phyloP scores from a whole-genome alignment of 768 basidiomycete species.

The Suillus weaverae region DNA sequence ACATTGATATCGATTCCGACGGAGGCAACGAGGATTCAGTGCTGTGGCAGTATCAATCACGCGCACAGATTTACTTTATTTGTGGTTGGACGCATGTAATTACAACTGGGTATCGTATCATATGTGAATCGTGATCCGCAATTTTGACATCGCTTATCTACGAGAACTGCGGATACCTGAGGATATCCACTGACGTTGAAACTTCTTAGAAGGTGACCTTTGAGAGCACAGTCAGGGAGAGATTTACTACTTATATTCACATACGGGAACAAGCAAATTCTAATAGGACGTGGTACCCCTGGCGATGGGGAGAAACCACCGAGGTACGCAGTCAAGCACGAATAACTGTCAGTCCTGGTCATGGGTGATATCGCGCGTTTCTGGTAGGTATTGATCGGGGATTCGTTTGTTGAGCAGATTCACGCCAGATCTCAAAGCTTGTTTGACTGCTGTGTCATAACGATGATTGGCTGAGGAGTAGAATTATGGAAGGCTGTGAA shows the following conservation, averaged over 20 bases:
- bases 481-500: not conserved
- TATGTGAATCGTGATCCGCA: not conserved
- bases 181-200: not conserved
- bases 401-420: not conserved
- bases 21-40: not conserved
- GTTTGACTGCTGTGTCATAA: slow-evolving; percentile 63
- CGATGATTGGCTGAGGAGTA: slow-evolving; percentile 49
- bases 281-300: not conserved
- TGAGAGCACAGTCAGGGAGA: not conserved
- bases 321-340: not conserved
- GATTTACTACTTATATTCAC: not conserved
- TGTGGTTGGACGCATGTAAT: not conserved
- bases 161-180: not conserved
- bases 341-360: not conserved
- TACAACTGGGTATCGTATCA: not conserved
- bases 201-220: not conserved
- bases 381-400: not conserved
- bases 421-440: slow-evolving; percentile 34
- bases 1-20: not conserved
- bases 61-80: not conserved
- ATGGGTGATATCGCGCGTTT: not conserved
- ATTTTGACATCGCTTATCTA: not conserved
- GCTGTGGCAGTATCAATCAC: not conserved
- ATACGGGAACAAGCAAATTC: not conserved
- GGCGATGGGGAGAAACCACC: not conserved